Evolutionary conservation across 1,284 basidiomycete genomes (phyloP).

Genomic region (Cutaneotrichosporon cavernicola): DNA sequence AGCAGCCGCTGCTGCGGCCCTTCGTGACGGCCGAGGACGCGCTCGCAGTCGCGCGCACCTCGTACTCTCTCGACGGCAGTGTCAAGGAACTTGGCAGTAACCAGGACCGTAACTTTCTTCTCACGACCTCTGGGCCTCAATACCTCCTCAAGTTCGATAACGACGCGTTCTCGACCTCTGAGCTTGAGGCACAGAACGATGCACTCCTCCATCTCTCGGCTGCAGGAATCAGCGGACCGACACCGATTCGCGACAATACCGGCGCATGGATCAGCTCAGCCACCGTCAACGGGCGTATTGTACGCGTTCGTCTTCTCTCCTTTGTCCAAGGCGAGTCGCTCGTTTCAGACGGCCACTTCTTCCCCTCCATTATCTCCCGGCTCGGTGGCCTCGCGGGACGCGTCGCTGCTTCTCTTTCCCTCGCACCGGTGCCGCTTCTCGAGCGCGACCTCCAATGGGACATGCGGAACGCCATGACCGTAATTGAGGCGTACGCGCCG

Average conservation of each 20-base stretch:
- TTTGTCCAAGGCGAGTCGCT: constrained; percentile 19
- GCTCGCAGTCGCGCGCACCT: background rate
- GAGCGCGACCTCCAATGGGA: constrained; percentile 24
- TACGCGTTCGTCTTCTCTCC: constrained; percentile 15
- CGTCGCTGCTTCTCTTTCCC: background rate
- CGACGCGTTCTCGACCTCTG: constrained; percentile 9
- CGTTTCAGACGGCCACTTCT: constrained; percentile 16
- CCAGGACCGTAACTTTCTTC: constrained; percentile 22
- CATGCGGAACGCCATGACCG: constrained; percentile 18
- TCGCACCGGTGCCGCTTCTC: constrained; percentile 7
- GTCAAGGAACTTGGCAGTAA: constrained; percentile 21
- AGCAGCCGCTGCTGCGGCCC: constrained; percentile 14
- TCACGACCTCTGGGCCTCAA: background rate
- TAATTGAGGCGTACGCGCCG: constrained; percentile 13
- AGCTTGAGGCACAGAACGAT: constrained; percentile 20
- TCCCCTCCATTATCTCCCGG: background rate
- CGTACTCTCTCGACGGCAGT: constrained; percentile 8
- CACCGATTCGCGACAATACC: background rate
- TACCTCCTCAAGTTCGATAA: constrained; percentile 26
- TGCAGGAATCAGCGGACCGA: constrained; percentile 3
- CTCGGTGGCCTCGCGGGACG: constrained; percentile 15
- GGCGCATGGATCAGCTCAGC: background rate
- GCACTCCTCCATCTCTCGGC: constrained; percentile 7
- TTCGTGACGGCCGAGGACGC: constrained; percentile 9
- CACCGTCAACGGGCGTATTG: background rate